Evolutionary conservation across 108 stramenopile species (phyloP), one percentile per base, ranked within the genome.

Genomic region (Epithemia pelagica): DNA sequence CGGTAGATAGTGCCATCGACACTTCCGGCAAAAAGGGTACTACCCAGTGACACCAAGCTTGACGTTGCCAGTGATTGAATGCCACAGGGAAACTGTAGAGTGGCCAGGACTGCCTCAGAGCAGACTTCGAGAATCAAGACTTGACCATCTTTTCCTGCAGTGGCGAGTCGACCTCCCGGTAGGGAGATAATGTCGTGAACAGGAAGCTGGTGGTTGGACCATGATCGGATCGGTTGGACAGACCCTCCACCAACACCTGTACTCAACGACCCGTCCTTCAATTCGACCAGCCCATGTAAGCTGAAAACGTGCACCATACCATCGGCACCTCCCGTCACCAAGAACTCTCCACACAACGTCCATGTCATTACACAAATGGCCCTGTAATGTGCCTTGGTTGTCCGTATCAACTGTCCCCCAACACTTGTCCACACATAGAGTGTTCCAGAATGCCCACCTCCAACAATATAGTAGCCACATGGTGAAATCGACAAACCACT

Each of bases 281-380:
- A 46, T 24, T 69, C 73, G 0, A 90, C 85, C 24, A 90, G 52
- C 62, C 87, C 88, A 54, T 85, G 51, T 26, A 90, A 46, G 30
- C 75, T 67, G 69, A 83, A 94, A 1, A 76, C 69, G 73, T 90
- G 88, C 1, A 90, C 80, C 66, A 94, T 88, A 0, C 89, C 92
- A 79, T 94, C 92, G 24, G 80, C 87, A 30, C 89, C 92, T 52
- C 82, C 92, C 8, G 92, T 89, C 20, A 89, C 76, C 57, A 94
- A 59, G 46, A 77, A 82, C 15, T 78, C 58, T 18, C 83, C 88
- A 55, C 83, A 88, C 63, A 82, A 83, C 37, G 73, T 77, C 72
- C 85, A 89, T 30, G 71, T 65, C 66, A 87, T 52, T 28, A 76
- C 78, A 0, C 77, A 74, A 54, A 81, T 70, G 3, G 89, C 58